Evolutionary conservation across 805 yeast species (phyloP), one percentile per base, ranked within the genome.

Genomic region (Starmera amethionina): DNA sequence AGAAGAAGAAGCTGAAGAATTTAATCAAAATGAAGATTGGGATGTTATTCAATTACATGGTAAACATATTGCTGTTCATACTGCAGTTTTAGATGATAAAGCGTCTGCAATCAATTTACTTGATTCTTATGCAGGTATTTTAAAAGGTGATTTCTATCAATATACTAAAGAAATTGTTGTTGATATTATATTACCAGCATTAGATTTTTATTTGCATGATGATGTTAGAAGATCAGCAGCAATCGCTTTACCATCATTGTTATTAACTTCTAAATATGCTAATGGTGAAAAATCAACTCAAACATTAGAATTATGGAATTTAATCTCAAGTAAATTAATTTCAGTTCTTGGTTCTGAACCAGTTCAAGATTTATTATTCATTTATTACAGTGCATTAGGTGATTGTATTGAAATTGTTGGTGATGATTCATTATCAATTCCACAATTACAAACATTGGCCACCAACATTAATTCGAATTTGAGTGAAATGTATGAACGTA

Each of bases 211-310:
- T 57, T 73, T 89, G 53, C 96, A 88, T 58, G 96, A 88, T 59
- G 96, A 94, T 32, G 97, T 90, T 6, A 77, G 97, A 50, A 86
- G 83, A 25, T 76, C 90, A n/a, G 88, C 96, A 36, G 89, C 96
- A 3, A 73, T 80, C 45, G 72, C 89, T 5, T 77, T 89, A 53
- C 88, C 97, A 3, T 77, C 87, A 4, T 65, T 90, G 40, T 65
- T 93, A 44, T 64, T 75, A 40, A 77, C 85, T 47, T 69, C 81
- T n/a, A 65, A 69, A 43, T 54, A 60, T 4, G 73, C 73, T 4
- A 67, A 72, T 19, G 73, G 72, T 35, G 55, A 60, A 36, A 64
- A 69, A 33, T 74, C 87, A 4, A 67, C 70, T 10, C 80, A 79
- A 48, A 75, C 87, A 2, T 60, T 77, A 36, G 73, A 72, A 27